phyloP scores from a whole-genome alignment of 2,329 filamentous ascomycete genomes.

The Corynespora cassiicola region DNA sequence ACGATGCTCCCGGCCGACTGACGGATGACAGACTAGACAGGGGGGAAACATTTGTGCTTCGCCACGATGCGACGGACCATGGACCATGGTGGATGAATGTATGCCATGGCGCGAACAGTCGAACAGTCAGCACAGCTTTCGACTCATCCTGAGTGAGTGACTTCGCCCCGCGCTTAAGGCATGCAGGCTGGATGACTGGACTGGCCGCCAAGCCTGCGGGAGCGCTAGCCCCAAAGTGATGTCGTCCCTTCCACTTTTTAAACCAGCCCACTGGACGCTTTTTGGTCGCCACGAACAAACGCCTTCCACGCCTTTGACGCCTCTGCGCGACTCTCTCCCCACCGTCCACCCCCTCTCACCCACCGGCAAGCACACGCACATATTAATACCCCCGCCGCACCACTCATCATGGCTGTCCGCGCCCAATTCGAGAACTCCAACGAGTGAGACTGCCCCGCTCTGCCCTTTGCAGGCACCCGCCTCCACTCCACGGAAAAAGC shows the following conservation, averaged over 20 bases:
- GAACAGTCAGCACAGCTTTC: conserved; percentile 1
- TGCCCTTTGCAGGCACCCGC: too few relatives aligned
- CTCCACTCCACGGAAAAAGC: conserved; percentile 89
- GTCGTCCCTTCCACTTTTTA: too few relatives aligned
- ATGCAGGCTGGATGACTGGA: too few relatives aligned
- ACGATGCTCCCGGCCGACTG: conserved; percentile 17
- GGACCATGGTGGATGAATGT: neutral
- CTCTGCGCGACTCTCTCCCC: neutral
- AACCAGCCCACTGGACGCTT: too few relatives aligned
- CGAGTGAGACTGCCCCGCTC: conserved; percentile 66
- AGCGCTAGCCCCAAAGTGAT: too few relatives aligned
- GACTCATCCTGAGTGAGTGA: too few relatives aligned
- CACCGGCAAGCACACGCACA: too few relatives aligned
- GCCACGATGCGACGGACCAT: neutral
- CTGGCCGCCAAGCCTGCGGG: too few relatives aligned
- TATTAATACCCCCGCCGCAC: conserved; percentile 1
- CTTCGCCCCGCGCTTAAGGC: too few relatives aligned
- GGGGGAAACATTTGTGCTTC: neutral
- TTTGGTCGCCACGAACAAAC: conserved; percentile 10
- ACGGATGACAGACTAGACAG: conserved; percentile 13
- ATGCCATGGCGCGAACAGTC: conserved; percentile 8
- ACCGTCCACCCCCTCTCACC: conserved; percentile 2
- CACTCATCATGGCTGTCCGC: conserved; percentile 58
- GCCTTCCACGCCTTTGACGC: conserved; percentile 14
- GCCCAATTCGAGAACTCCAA: conserved; percentile 86